These are phyloP conservation scores for Verbena officinalis DNA, from an alignment of 257 asterid genomes.

Conservation along the genomic window DNA sequence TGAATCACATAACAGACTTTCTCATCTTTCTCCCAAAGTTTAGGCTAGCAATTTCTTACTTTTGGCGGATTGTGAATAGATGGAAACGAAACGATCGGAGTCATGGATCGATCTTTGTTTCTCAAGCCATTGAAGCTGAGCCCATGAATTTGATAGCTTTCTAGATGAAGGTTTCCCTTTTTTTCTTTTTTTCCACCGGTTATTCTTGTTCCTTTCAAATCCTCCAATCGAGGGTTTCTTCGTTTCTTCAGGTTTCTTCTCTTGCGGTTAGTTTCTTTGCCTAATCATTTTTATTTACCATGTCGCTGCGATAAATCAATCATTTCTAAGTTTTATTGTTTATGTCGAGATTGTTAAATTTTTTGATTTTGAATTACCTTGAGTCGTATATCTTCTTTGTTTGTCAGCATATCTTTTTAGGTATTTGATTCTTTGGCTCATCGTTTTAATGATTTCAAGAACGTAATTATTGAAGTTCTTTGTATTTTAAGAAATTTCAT, in stretches of 20 bases:
- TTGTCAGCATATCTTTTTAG: not conserved
- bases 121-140: slow-evolving; percentile 34
- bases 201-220: slow-evolving; percentile 9
- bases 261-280: slow-evolving; percentile 39
- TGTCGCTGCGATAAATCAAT: not conserved
- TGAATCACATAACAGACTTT: slow-evolving; percentile 26
- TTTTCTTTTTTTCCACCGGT: not conserved
- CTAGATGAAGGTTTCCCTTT: slow-evolving; percentile 17
- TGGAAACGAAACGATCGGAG: slow-evolving; percentile 3
- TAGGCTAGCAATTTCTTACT: slow-evolving; percentile 22
- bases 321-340: slow-evolving; percentile 14
- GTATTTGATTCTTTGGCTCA: not conserved
- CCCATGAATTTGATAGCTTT: slow-evolving; percentile 12
- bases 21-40: slow-evolving; percentile 40
- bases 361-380: slow-evolving; percentile 7
- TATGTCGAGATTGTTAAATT: not conserved
- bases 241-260: slow-evolving; percentile 1
- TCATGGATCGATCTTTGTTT: slow-evolving; percentile 32
- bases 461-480: not conserved
- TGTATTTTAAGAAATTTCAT: not conserved
- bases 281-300: not conserved
- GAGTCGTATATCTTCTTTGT: not conserved
- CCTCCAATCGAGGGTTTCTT: slow-evolving; percentile 40
- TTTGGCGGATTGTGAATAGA: slow-evolving; percentile 28
- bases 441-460: slow-evolving; percentile 5